Conservation (phyloP, 1,284 basidiomycete species). For the Chondrostereum purpureum region DNA sequence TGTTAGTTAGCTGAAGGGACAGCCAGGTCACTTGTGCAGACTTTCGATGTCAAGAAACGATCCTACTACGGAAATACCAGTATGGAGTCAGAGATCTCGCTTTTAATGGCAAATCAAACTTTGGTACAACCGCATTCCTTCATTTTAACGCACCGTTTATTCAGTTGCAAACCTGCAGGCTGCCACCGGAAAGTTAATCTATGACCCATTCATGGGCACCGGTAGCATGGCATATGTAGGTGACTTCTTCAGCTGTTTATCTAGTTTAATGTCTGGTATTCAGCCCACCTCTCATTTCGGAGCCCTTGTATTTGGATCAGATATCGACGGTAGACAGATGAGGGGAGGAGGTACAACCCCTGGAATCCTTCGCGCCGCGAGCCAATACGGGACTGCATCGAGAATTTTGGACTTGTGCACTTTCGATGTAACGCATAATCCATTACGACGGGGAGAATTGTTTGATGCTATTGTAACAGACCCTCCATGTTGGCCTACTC, state of each 20-base stretch:
- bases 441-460: conserved; percentile 82
- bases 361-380: conserved; percentile 76
- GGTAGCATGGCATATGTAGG: conserved; percentile 91
- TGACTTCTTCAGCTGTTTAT: conserved; percentile 13
- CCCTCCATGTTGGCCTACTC: conserved; percentile 69
- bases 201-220: conserved; percentile 96
- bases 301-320: conserved; percentile 83
- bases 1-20: conserved; percentile 66
- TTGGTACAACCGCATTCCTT: conserved; percentile 42
- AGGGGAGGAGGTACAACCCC: conserved; percentile 77
- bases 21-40: conserved; percentile 61
- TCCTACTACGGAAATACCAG: conserved; percentile 93
- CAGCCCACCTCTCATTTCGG: conserved; percentile 86
- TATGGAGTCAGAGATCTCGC: conserved; percentile 94
- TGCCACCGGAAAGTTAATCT: conserved; percentile 82
- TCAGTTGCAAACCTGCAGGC: conserved; percentile 42
- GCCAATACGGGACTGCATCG: conserved; percentile 76
- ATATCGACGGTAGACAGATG: conserved; percentile 98
- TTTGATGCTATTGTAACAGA: conserved; percentile 96
- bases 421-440: conserved; percentile 86
- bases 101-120: conserved; percentile 95
- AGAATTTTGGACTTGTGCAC: conserved; percentile 82
- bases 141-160: conserved; percentile 4
- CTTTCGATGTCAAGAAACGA: conserved; percentile 87
- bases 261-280: not conserved